Evolutionary conservation across 2,329 filamentous ascomycete genomes (phyloP).

Genomic region (Epichloe elymi): DNA sequence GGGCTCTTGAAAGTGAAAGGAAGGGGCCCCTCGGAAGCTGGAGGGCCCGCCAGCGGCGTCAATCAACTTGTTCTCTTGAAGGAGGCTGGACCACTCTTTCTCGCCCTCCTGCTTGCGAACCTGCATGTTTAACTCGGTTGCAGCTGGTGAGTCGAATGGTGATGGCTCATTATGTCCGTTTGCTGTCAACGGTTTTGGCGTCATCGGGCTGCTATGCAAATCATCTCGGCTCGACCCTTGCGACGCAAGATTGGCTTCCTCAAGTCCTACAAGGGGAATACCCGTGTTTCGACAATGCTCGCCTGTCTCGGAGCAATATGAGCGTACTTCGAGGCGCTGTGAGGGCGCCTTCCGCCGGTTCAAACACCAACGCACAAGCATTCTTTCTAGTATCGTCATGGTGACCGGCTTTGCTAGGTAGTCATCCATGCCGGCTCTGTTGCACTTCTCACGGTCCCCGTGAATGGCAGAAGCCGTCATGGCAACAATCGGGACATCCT

Average conservation of each 20-base stretch:
- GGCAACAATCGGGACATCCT: slow-evolving; percentile 61
- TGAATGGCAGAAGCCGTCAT: slow-evolving; percentile 72
- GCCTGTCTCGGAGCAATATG: slow-evolving; percentile 33
- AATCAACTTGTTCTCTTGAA: slow-evolving; percentile 33
- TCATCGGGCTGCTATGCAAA: slow-evolving; percentile 20
- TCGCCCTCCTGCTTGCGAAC: slow-evolving; percentile 23
- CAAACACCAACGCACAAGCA: slow-evolving; percentile 56
- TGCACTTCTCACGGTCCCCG: slow-evolving; percentile 63
- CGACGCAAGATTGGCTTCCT: slow-evolving; percentile 12
- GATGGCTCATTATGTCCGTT: slow-evolving; percentile 27
- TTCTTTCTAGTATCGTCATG: slow-evolving; percentile 52
- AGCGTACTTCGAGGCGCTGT: slow-evolving; percentile 17
- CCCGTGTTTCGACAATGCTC: slow-evolving; percentile 30
- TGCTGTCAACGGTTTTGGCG: slow-evolving; percentile 26
- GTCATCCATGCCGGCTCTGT: slow-evolving; percentile 63
- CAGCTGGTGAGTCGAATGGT: slow-evolving; percentile 25
- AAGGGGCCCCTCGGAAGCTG: slow-evolving; percentile 17
- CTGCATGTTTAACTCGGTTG: slow-evolving; percentile 20
- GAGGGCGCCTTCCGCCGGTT: slow-evolving; percentile 14
- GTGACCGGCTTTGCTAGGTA: slow-evolving; percentile 64
- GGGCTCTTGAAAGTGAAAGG: slow-evolving; percentile 23
- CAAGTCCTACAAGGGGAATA: slow-evolving; percentile 24
- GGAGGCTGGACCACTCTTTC: slow-evolving; percentile 28
- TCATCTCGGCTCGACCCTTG: slow-evolving; percentile 14
- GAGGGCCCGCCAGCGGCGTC: slow-evolving; percentile 29